Conservation (phyloP, 768 basidiomycete genomes). For the Lanmaoa rubissima region DNA sequence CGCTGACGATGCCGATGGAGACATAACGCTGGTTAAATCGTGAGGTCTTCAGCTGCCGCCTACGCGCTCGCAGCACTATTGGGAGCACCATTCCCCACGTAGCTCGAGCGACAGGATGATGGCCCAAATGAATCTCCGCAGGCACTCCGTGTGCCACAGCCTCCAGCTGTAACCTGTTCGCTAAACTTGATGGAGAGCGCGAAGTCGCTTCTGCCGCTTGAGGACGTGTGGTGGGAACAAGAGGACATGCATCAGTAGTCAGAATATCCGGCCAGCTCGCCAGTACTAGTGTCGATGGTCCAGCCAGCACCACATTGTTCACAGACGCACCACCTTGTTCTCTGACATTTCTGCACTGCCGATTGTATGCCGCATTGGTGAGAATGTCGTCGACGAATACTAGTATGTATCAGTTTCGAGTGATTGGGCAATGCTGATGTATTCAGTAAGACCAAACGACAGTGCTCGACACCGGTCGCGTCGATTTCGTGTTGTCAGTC, state of each 20-base stretch:
- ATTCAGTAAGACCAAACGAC: not conserved
- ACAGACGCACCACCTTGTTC: too few species aligned
- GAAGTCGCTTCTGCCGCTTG: too few species aligned
- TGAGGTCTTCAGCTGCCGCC: constrained; percentile 30
- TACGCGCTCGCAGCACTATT: constrained; percentile 20
- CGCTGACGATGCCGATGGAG: constrained; percentile 21
- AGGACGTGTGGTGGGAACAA: too few species aligned
- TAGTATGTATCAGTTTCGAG: not conserved
- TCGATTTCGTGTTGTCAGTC: not conserved
- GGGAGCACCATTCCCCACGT: constrained; percentile 1
- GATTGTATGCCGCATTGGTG: not conserved
- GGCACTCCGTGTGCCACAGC: too few species aligned
- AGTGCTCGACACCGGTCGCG: not conserved
- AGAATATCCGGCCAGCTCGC: too few species aligned
- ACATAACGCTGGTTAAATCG: constrained; percentile 25
- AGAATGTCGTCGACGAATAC: not conserved
- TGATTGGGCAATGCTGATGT: not conserved
- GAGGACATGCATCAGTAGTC: too few species aligned
- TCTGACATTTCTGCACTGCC: not conserved
- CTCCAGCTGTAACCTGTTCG: too few species aligned
- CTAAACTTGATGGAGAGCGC: too few species aligned
- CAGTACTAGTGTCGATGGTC: too few species aligned
- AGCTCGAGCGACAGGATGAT: constrained; percentile 15
- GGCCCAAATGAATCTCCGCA: constrained; percentile 68
- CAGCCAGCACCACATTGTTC: too few species aligned